Conservation (phyloP, 1,139 yeast genomes). For the Candida anutae region DNA sequence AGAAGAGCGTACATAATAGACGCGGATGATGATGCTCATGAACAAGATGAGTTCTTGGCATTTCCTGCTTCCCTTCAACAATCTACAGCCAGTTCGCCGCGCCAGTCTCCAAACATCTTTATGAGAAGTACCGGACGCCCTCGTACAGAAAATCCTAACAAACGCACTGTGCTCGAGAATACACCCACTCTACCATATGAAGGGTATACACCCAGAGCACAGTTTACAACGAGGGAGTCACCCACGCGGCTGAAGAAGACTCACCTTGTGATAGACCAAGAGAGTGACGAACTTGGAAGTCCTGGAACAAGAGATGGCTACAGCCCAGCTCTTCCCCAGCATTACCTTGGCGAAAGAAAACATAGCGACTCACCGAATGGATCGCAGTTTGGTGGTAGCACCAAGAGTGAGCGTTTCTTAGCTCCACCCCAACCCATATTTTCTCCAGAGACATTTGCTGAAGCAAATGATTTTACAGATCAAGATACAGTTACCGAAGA, state of each 20-base stretch:
- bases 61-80: slow-evolving; percentile 22
- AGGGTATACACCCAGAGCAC: slow-evolving; percentile 40
- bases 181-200: slow-evolving; percentile 20
- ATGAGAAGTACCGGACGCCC: slow-evolving; percentile 41
- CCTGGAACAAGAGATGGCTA: slow-evolving; percentile 9
- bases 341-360: no score
- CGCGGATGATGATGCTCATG: slow-evolving; percentile 16
- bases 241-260: slow-evolving; percentile 51
- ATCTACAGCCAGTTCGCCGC: slow-evolving; percentile 6
- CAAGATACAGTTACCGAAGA: slow-evolving; percentile 17
- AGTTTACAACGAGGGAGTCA: slow-evolving; percentile 55
- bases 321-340: no score
- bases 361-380: slow-evolving; percentile 25
- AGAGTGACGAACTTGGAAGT: slow-evolving; percentile 13
- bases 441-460: slow-evolving; percentile 55
- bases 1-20: slow-evolving; percentile 23
- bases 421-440: slow-evolving; percentile 63
- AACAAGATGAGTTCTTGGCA: slow-evolving; percentile 18
- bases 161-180: slow-evolving; percentile 10
- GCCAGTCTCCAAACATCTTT: slow-evolving; percentile 41
- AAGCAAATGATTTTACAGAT: slow-evolving; percentile 44
- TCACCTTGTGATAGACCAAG: slow-evolving; percentile 39
- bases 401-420: slow-evolving; percentile 42
- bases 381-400: slow-evolving; percentile 20
- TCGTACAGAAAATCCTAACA: no score